Conservation (phyloP, 2,329 filamentous ascomycete genomes). For the Kalmusia sp. region DNA sequence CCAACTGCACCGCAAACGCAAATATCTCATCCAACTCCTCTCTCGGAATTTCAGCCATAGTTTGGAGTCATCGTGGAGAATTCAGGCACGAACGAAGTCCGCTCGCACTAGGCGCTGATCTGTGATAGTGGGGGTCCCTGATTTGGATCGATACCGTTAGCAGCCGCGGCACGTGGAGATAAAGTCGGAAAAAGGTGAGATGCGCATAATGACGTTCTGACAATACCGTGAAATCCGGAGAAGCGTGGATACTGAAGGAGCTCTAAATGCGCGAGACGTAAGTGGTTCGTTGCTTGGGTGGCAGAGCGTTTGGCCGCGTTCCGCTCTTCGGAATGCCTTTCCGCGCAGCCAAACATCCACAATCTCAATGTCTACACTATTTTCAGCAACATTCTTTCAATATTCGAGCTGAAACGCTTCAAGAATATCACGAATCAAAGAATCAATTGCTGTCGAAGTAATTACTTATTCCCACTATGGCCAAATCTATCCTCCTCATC, state of each 20-base stretch:
- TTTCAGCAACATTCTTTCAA: no score
- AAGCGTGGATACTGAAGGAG: slow-evolving; percentile 4
- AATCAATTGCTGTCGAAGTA: no score
- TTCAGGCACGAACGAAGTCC: neutral
- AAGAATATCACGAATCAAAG: no score
- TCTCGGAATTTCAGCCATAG: slow-evolving; percentile 33
- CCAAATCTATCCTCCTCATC: slow-evolving; percentile 69
- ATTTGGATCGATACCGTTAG: neutral
- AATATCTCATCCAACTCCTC: slow-evolving; percentile 70
- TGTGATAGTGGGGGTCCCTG: neutral
- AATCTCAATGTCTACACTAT: neutral
- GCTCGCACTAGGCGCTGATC: neutral
- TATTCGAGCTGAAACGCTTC: no score
- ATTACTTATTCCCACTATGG: slow-evolving; percentile 37
- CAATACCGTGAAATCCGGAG: neutral
- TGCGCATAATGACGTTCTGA: slow-evolving; percentile 4
- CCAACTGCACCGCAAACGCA: slow-evolving; percentile 72
- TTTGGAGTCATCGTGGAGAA: slow-evolving; percentile 4
- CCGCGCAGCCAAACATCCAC: neutral
- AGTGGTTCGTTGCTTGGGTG: neutral
- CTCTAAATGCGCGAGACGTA: neutral
- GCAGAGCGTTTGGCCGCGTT: slow-evolving; percentile 9
- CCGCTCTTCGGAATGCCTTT: slow-evolving; percentile 8
- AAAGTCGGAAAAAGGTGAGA: neutral
- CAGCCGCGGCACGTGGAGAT: neutral